These are phyloP conservation scores for Candida golubevii DNA, from an alignment of 805 yeast genomes.

Conservation along the genomic window DNA sequence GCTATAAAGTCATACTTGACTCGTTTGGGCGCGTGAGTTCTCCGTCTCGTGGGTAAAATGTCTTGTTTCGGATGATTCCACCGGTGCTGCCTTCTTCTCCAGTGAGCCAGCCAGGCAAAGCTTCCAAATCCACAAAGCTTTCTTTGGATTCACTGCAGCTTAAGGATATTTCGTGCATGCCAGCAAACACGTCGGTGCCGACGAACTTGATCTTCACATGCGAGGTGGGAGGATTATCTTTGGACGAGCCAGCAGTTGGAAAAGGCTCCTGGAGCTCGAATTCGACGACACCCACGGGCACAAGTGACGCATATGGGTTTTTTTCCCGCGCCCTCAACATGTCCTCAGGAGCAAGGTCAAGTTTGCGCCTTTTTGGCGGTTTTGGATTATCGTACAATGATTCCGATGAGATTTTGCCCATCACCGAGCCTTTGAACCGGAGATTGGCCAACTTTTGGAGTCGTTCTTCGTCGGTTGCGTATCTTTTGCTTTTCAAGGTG, in stretches of 20 bases:
- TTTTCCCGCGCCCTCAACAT: not conserved
- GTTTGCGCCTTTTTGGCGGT: slow-evolving; percentile 19
- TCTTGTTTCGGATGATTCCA: slow-evolving; percentile 35
- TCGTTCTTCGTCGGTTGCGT: slow-evolving; percentile 13
- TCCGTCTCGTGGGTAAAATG: not conserved
- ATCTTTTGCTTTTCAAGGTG: slow-evolving; percentile 7
- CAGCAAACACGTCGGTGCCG: slow-evolving; percentile 76
- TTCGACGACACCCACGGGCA: slow-evolving; percentile 54
- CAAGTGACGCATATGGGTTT: slow-evolving; percentile 46
- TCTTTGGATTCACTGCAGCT: slow-evolving; percentile 20
- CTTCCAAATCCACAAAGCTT: slow-evolving; percentile 47
- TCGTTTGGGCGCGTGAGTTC: slow-evolving; percentile 5
- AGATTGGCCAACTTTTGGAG: slow-evolving; percentile 46
- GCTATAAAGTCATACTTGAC: slow-evolving; percentile 11
- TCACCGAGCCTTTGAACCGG: slow-evolving; percentile 56
- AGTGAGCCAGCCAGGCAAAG: slow-evolving; percentile 70
- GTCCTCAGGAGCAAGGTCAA: not conserved
- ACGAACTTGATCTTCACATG: slow-evolving; percentile 39
- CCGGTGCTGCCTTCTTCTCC: slow-evolving; percentile 62
- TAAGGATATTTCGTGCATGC: slow-evolving; percentile 63
- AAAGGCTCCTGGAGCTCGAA: slow-evolving; percentile 37
- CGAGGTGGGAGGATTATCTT: slow-evolving; percentile 11
- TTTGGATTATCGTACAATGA: slow-evolving; percentile 37
- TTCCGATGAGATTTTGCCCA: slow-evolving; percentile 32
- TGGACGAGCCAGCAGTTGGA: not conserved